phyloP scores from a whole-genome alignment of 768 basidiomycete species.

The Mycena metata region DNA sequence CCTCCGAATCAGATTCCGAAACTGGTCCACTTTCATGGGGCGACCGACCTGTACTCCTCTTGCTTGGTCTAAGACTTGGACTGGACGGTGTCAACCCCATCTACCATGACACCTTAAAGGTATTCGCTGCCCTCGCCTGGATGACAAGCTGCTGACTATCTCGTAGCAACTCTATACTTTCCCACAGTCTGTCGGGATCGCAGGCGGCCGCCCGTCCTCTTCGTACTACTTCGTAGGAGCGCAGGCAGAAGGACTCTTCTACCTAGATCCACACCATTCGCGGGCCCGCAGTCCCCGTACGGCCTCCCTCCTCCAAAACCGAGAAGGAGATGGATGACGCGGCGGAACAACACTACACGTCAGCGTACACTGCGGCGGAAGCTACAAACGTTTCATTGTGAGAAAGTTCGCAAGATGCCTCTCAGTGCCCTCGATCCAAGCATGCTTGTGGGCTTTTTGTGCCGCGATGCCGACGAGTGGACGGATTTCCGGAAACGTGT shows the following conservation, averaged over 20 bases:
- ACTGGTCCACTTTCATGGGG: slow-evolving; percentile 71
- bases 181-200: slow-evolving; percentile 96
- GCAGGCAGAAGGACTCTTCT: slow-evolving; percentile 89
- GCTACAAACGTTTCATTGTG: slow-evolving; percentile 94
- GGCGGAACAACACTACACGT: slow-evolving; percentile 73
- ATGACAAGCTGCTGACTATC: background rate
- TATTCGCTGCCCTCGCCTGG: slow-evolving; percentile 36
- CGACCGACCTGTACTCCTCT: slow-evolving; percentile 83
- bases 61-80: slow-evolving; percentile 90
- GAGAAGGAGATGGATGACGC: slow-evolving; percentile 49
- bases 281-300: slow-evolving; percentile 82
- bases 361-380: slow-evolving; percentile 81
- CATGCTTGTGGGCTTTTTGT: slow-evolving; percentile 95
- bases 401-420: slow-evolving; percentile 96
- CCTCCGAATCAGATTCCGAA: slow-evolving; percentile 45
- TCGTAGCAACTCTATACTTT: slow-evolving; percentile 86
- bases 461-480: slow-evolving; percentile 89
- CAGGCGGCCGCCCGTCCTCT: slow-evolving; percentile 95
- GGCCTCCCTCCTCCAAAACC: slow-evolving; percentile 47
- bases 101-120: slow-evolving; percentile 85
- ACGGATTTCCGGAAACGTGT: slow-evolving; percentile 81
- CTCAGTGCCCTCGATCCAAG: slow-evolving; percentile 93
- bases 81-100: slow-evolving; percentile 95
- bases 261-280: slow-evolving; percentile 85
- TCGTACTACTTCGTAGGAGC: slow-evolving; percentile 98